Evolutionary conservation across 805 yeast species (phyloP).

Genomic region (Monosporozyma unispora): DNA sequence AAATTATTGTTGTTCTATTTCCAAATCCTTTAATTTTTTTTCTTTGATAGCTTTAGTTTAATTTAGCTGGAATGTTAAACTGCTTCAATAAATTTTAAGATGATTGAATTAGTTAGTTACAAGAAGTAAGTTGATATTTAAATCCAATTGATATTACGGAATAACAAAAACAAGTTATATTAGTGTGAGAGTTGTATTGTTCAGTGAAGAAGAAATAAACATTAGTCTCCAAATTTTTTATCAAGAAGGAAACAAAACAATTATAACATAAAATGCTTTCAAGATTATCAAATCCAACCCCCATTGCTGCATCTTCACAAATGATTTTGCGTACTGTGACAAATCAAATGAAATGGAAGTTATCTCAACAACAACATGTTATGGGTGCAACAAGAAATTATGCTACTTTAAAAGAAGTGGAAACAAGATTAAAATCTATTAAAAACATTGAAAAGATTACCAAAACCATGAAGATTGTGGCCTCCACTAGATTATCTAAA

Average conservation of each 20-base stretch:
- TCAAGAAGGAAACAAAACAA: too few species aligned
- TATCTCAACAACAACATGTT: neutral
- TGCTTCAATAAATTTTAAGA: neutral
- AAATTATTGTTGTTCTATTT: neutral
- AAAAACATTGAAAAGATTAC: constrained; percentile 99
- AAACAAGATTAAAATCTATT: constrained; percentile 94
- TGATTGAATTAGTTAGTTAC: neutral
- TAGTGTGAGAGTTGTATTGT: too few species aligned
- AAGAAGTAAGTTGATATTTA: too few species aligned
- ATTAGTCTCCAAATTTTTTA: too few species aligned
- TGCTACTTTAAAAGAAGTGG: constrained; percentile 98
- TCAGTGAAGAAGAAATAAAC: too few species aligned
- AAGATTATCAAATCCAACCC: neutral
- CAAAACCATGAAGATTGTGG: constrained; percentile 99
- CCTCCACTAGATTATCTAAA: constrained; percentile 90
- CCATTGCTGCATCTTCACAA: neutral
- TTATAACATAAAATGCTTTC: neutral
- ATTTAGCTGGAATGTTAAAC: neutral
- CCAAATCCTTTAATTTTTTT: neutral
- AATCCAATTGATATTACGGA: neutral
- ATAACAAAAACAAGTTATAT: neutral
- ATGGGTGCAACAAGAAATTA: constrained; percentile 51
- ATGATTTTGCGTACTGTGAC: neutral
- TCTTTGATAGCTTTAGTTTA: neutral
- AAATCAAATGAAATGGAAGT: neutral